phyloP scores from a whole-genome alignment of 495 filamentous ascomycete species.

The Lentithecium fluviatile region DNA sequence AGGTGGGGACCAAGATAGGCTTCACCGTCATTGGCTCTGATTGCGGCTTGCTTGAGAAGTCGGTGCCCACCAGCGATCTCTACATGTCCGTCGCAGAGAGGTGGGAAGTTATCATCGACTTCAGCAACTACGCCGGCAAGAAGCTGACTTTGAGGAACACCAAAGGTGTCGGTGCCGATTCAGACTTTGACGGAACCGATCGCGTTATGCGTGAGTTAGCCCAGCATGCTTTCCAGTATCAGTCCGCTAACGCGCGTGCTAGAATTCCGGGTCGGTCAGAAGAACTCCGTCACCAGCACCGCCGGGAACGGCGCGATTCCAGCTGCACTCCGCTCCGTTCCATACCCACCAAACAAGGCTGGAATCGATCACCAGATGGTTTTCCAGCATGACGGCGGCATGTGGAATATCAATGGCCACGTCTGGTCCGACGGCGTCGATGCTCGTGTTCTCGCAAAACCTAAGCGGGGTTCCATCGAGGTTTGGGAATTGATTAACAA shows the following conservation, averaged over 20 bases:
- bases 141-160: constrained; percentile 50
- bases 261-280: background rate
- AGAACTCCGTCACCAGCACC: background rate
- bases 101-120: constrained; percentile 56
- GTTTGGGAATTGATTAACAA: constrained; percentile 54
- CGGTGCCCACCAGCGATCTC: constrained; percentile 40
- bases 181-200: constrained; percentile 48
- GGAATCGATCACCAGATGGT: background rate
- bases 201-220: constrained; percentile 54
- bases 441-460: constrained; percentile 53
- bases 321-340: background rate
- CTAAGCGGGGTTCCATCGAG: constrained; percentile 48
- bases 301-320: background rate
- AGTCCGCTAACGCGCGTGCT: constrained; percentile 25
- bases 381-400: background rate
- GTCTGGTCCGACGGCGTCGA: constrained; percentile 47
- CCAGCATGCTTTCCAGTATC: constrained; percentile 37
- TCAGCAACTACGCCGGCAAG: constrained; percentile 48
- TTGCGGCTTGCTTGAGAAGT: constrained; percentile 45
- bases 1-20: constrained; percentile 32
- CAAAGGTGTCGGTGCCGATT: constrained; percentile 44
- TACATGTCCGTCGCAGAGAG: constrained; percentile 53
- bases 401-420: constrained; percentile 52
- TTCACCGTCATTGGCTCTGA: constrained; percentile 58
- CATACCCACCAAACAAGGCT: background rate